A percentile compares a stretch with the other conserved stretches of the same genome.
These are phyloP conservation scores for Teratosphaeria zuluensis DNA, from an alignment of 2,329 filamentous ascomycete genomes.

Conservation along the genomic window DNA sequence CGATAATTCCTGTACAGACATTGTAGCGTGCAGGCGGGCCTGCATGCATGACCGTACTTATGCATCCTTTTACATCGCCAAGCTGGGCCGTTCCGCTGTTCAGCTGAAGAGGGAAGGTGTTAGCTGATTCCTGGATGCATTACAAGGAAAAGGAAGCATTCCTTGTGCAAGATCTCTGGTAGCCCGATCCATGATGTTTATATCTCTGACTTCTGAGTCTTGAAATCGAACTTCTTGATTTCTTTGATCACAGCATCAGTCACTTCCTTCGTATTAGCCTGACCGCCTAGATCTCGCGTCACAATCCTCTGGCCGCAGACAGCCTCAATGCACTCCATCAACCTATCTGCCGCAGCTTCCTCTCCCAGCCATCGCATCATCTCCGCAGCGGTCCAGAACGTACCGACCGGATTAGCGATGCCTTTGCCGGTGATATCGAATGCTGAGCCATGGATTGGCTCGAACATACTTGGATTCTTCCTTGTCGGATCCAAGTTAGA, in stretches of 20 bases:
- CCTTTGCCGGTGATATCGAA: constrained; percentile 57
- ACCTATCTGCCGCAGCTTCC: constrained; percentile 40
- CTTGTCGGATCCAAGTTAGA: constrained; percentile 58
- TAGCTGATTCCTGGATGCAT: no score
- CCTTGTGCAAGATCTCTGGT: neutral
- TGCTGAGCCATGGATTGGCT: constrained; percentile 54
- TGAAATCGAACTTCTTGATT: constrained; percentile 29
- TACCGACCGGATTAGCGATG: constrained; percentile 53
- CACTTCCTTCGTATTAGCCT: constrained; percentile 47
- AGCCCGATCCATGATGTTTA: neutral
- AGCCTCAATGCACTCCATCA: constrained; percentile 53
- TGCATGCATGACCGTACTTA: neutral
- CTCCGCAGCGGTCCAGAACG: constrained; percentile 61
- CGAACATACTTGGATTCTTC: constrained; percentile 51
- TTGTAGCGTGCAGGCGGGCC: neutral
- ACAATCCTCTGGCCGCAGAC: constrained; percentile 44
- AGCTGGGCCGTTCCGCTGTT: no score
- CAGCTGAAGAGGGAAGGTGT: no score
- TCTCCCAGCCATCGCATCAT: constrained; percentile 56
- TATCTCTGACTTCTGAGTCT: constrained; percentile 8
- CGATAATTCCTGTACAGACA: neutral
- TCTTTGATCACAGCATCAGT: constrained; percentile 48
- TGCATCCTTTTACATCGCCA: no score
- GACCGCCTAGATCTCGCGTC: constrained; percentile 52
- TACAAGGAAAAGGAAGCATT: neutral